A percentile compares a stretch with the other conserved stretches of the same genome.
phyloP scores from a whole-genome alignment of 2,329 filamentous ascomycete species.

The Talaromyces atroroseus region DNA sequence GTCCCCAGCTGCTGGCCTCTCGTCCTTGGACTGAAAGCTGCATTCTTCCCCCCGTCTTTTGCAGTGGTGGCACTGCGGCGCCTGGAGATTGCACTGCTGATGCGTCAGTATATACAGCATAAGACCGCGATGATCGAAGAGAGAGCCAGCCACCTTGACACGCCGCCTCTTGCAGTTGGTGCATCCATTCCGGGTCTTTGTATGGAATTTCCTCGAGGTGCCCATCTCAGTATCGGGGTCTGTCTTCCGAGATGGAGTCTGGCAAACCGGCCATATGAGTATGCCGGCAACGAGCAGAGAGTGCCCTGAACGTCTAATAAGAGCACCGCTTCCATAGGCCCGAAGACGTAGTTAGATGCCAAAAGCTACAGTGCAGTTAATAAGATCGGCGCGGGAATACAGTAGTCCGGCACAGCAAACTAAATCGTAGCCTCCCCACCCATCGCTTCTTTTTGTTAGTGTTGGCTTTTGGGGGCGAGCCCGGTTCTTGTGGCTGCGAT shows the following conservation, averaged over 20 bases:
- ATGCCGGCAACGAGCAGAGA: background rate
- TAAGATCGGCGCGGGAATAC: background rate
- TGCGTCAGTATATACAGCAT: background rate
- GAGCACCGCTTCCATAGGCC: background rate
- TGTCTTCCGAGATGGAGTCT: no score
- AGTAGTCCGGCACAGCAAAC: background rate
- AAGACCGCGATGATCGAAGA: background rate
- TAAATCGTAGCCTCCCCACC: background rate
- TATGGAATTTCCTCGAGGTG: constrained; percentile 13
- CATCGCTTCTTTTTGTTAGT: background rate
- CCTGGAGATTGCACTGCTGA: constrained; percentile 11
- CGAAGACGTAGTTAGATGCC: background rate
- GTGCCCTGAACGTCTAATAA: background rate
- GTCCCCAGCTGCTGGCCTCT: background rate
- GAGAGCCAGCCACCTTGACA: constrained; percentile 5
- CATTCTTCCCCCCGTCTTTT: constrained; percentile 14
- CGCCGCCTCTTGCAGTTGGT: constrained; percentile 12
- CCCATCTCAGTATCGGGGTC: constrained; percentile 3
- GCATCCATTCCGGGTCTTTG: constrained; percentile 13
- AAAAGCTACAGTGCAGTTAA: no score
- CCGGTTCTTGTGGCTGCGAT: background rate
- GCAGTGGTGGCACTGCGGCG: constrained; percentile 14
- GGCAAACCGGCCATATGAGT: background rate
- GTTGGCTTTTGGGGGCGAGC: background rate
- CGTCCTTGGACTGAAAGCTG: constrained; percentile 8